Evolutionary conservation across 1,139 yeast genomes (phyloP), one percentile per base, ranked within the genome.

Genomic region (Sugiyamaella xylanicola): DNA sequence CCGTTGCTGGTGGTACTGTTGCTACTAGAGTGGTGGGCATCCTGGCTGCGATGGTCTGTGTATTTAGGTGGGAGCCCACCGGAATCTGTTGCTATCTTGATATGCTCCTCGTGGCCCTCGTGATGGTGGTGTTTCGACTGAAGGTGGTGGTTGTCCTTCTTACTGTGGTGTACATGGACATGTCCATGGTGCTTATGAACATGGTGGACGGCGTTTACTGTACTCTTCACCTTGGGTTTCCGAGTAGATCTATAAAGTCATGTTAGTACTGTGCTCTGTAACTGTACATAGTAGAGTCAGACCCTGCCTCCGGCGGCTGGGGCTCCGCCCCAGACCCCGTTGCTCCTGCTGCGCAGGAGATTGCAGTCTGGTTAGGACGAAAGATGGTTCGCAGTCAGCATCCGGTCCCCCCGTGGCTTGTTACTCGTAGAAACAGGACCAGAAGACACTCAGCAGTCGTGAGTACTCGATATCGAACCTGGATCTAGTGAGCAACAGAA

Each of bases 71-170:
- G 47, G 7, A 19, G 37, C 13, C 13, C 15, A n/a, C 15, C 15
- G 4, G 37, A 32, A 8, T 27, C 47, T 11, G 19, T 35, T 5
- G 50, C n/a, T 11, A 13, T 5, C 37, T 44, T 51, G 25, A 51
- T 35, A 36, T 51, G 50, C 13, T 45, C 53, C 2, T 36, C 53
- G 45, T 55, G 58, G 39, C 58, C 56, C 17, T 52, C 51, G 32
- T 55, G 58, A 19, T 36, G 48, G 20, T 55, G 58, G 21, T 43
- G 19, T 20, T 22, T 40, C 2, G 58, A 52, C 44, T 55, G 50
- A 21, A 55, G 20, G 41, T 55, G 58, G 35, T 55, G 58, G 22
- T 55, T 55, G 25, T 55, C 58, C 45, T 55, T 48, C 43, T 52
- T 52, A 51, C 53, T 50, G 22, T 49, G 48, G 35, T 49, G 53